phyloP scores from a whole-genome alignment of 441 rosid genomes.

The Populus hybrid region DNA sequence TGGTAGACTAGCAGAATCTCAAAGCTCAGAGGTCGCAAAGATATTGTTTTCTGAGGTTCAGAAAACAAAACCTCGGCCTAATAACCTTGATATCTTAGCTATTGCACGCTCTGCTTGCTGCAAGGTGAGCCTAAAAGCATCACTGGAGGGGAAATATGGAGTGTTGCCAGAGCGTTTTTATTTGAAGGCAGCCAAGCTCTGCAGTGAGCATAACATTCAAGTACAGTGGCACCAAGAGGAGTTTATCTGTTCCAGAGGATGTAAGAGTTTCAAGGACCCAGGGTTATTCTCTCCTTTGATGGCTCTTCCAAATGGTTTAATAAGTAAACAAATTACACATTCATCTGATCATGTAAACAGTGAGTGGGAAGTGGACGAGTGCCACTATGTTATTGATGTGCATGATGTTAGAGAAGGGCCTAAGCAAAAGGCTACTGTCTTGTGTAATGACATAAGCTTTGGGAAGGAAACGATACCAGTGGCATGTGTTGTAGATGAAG shows the following conservation, averaged over 20 bases:
- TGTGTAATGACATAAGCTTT: slow-evolving; percentile 85
- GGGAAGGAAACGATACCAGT: slow-evolving; percentile 79
- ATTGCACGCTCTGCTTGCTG: slow-evolving; percentile 89
- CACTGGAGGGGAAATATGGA: slow-evolving; percentile 74
- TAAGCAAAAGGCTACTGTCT: slow-evolving; percentile 39
- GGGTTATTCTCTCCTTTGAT: slow-evolving; percentile 36
- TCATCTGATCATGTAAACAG: slow-evolving; percentile 28
- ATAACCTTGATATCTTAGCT: slow-evolving; percentile 74
- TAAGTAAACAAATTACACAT: slow-evolving; percentile 24
- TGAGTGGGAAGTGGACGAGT: slow-evolving; percentile 79
- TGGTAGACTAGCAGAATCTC: slow-evolving; percentile 58
- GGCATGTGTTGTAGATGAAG: slow-evolving; percentile 74
- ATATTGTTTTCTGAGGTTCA: slow-evolving; percentile 62
- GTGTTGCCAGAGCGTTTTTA: slow-evolving; percentile 68
- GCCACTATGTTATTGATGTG: slow-evolving; percentile 70
- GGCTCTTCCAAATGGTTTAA: slow-evolving; percentile 41
- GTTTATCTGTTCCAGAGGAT: slow-evolving; percentile 79
- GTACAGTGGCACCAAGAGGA: slow-evolving; percentile 90
- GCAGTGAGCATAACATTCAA: slow-evolving; percentile 83
- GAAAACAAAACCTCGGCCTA: slow-evolving; percentile 89
- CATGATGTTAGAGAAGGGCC: slow-evolving; percentile 55
- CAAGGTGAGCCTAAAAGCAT: slow-evolving; percentile 72
- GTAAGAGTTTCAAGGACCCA: slow-evolving; percentile 54
- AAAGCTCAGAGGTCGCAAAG: slow-evolving; percentile 72
- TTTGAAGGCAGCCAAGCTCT: slow-evolving; percentile 94